Evolutionary conservation across 2,329 filamentous ascomycete genomes (phyloP).

Genomic region (Coniochaeta ligniaria): DNA sequence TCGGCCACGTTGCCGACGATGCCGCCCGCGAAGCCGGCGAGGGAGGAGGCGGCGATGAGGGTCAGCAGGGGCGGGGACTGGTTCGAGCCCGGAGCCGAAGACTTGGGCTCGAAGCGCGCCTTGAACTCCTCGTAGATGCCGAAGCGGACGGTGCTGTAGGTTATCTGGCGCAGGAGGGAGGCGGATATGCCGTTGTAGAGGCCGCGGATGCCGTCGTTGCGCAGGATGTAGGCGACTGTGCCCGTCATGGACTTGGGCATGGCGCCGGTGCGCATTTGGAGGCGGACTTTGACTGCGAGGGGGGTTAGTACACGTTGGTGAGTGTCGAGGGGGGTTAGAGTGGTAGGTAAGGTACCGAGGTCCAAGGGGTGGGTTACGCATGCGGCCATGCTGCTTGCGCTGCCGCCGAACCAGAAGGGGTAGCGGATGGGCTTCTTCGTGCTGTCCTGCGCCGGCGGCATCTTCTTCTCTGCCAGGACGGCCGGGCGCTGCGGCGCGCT

Average conservation of each 20-base stretch:
- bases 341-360: slow-evolving; percentile 62
- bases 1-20: slow-evolving; percentile 91
- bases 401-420: slow-evolving; percentile 95
- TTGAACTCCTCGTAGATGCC: slow-evolving; percentile 96
- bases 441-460: slow-evolving; percentile 7
- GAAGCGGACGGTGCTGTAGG: slow-evolving; percentile 94
- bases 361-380: slow-evolving; percentile 90
- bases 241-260: slow-evolving; percentile 74
- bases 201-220: slow-evolving; percentile 66
- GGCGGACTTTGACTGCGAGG: slow-evolving; percentile 52
- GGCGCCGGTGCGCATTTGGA: slow-evolving; percentile 75
- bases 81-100: slow-evolving; percentile 19
- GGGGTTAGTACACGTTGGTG: too few relatives aligned
- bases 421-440: slow-evolving; percentile 48
- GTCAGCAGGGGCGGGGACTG: slow-evolving; percentile 59
- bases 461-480: not conserved
- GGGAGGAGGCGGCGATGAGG: slow-evolving; percentile 76
- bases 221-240: slow-evolving; percentile 77
- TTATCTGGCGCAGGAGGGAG: slow-evolving; percentile 85
- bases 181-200: slow-evolving; percentile 91
- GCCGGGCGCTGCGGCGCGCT: not conserved
- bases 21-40: slow-evolving; percentile 82
- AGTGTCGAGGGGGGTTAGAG: not conserved
- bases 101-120: slow-evolving; percentile 44
- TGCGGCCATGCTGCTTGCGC: slow-evolving; percentile 85